These are phyloP conservation scores for Onygenales sp. DNA, from an alignment of 2,329 filamentous ascomycete species.

Conservation along the genomic window DNA sequence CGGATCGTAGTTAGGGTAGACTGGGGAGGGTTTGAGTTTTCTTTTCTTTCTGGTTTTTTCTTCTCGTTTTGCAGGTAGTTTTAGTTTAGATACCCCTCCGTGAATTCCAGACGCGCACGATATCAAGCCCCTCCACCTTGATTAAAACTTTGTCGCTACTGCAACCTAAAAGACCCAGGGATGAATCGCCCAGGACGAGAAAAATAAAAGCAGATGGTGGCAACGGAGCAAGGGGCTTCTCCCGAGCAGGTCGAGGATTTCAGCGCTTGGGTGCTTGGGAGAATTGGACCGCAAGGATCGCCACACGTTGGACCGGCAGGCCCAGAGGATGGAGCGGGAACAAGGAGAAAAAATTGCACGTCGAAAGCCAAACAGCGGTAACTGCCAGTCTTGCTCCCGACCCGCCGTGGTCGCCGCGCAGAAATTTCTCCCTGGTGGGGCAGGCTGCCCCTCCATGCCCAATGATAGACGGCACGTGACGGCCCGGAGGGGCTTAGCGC, in stretches of 20 bases:
- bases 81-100: background rate
- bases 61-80: background rate
- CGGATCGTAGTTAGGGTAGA: too few relatives aligned
- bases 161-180: background rate
- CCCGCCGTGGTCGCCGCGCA: constrained; percentile 12
- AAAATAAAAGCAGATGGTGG: too few relatives aligned
- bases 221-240: too few relatives aligned
- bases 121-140: background rate
- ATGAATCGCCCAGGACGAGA: too few relatives aligned
- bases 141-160: background rate
- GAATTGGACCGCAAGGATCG: too few relatives aligned
- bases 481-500: constrained; percentile 7
- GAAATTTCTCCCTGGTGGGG: constrained; percentile 14
- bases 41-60: background rate
- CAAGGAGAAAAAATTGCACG: too few relatives aligned
- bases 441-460: constrained; percentile 18
- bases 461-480: constrained; percentile 15
- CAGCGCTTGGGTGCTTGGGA: too few relatives aligned
- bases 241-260: too few relatives aligned
- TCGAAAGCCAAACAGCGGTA: background rate
- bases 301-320: background rate
- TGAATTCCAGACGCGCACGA: background rate
- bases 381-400: background rate
- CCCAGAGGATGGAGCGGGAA: background rate
- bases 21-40: too few relatives aligned